Conservation (phyloP, 306 rosid species). For the Trichosanthes cucumerina region DNA sequence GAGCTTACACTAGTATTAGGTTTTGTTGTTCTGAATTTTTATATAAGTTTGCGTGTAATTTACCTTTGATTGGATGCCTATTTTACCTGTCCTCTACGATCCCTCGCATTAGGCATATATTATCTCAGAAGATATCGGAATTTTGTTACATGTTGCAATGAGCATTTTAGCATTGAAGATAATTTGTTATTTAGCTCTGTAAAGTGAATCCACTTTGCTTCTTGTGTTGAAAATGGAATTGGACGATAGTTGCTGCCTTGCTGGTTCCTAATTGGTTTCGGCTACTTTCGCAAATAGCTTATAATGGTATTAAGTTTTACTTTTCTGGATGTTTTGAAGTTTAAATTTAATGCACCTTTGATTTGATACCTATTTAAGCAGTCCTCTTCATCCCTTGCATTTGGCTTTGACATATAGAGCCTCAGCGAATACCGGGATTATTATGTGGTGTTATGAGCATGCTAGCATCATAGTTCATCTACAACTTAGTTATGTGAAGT, state of each 20-base stretch:
- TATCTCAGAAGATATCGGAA: neutral
- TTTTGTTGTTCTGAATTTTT: neutral
- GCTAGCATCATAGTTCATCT: neutral
- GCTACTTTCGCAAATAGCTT: neutral
- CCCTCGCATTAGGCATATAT: neutral
- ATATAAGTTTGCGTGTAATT: neutral
- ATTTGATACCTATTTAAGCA: neutral
- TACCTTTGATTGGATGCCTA: neutral
- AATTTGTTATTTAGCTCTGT: neutral
- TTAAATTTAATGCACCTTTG: neutral
- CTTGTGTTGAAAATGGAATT: neutral
- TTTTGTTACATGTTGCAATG: neutral
- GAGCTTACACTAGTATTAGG: neutral
- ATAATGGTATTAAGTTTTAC: neutral
- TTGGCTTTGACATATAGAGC: neutral
- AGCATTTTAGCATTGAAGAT: neutral
- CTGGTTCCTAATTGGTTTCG: neutral
- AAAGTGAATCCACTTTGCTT: neutral
- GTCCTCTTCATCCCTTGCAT: neutral
- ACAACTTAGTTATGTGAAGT: neutral
- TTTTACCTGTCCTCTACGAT: neutral
- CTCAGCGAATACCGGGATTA: neutral
- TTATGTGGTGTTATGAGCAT: neutral
- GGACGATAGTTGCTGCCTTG: neutral
- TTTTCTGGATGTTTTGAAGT: neutral